Evolutionary conservation across 768 basidiomycete species (phyloP).

Genomic region (Rhizopogon vinicolor): DNA sequence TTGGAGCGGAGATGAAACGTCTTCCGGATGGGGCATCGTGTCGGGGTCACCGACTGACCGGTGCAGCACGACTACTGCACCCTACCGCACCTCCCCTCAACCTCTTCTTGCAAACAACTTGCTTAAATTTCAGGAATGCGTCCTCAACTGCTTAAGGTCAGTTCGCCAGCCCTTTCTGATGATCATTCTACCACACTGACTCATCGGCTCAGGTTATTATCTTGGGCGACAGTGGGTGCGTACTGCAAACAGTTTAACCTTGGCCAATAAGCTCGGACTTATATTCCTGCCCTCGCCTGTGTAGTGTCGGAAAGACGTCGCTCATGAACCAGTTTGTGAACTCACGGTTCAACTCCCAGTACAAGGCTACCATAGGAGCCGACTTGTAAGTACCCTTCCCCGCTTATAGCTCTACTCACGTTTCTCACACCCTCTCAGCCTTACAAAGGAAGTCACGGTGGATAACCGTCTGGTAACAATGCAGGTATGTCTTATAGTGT

Average conservation of each 20-base stretch:
- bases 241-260: constrained; percentile 13
- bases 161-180: not conserved
- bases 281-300: not conserved
- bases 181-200: constrained; percentile 3
- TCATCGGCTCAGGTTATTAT: constrained; percentile 79
- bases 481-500: constrained; percentile 59
- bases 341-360: constrained; percentile 99
- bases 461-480: constrained; percentile 98
- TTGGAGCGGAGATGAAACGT: constrained; percentile 24
- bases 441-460: constrained; percentile 98
- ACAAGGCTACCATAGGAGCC: constrained; percentile 98
- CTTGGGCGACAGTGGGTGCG: constrained; percentile 94
- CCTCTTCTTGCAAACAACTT: not conserved
- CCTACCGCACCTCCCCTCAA: not conserved
- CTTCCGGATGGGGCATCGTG: constrained; percentile 10
- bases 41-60: constrained; percentile 16
- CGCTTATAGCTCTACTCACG: constrained; percentile 9
- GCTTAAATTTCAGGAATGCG: constrained; percentile 49
- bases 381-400: constrained; percentile 69
- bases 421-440: constrained; percentile 39
- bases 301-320: constrained; percentile 96
- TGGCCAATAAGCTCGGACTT: constrained; percentile 4
- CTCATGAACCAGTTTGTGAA: constrained; percentile 99
- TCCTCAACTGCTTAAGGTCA: constrained; percentile 81
- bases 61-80: not conserved